phyloP scores from a whole-genome alignment of 2,329 filamentous ascomycete genomes.

The Penicillium sp. region DNA sequence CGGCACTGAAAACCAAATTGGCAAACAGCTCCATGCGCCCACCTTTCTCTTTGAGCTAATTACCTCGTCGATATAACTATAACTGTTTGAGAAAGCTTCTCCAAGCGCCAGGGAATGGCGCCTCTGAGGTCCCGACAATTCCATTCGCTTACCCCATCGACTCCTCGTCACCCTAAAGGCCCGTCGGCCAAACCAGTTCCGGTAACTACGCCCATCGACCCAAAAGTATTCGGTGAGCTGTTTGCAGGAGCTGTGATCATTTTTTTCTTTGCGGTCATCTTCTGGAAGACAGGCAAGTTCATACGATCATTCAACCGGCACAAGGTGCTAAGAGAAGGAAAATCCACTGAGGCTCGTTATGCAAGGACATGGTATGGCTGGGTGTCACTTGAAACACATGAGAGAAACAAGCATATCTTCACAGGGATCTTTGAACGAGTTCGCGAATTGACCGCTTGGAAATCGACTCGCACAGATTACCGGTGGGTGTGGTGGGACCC shows the following conservation, averaged over 20 bases:
- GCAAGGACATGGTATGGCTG: constrained; percentile 45
- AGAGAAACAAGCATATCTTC: constrained; percentile 28
- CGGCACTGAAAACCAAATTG: background rate
- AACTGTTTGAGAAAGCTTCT: background rate
- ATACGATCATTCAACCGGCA: constrained; percentile 36
- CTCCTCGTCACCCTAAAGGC: constrained; percentile 26
- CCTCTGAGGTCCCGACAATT: constrained; percentile 27
- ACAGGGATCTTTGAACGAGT: constrained; percentile 20
- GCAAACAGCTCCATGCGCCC: background rate
- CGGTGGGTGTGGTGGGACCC: constrained; percentile 45
- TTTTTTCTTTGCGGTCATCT: constrained; percentile 37
- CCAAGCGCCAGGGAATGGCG: constrained; percentile 24
- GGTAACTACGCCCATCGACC: constrained; percentile 28
- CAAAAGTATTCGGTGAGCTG: constrained; percentile 32
- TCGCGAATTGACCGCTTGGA: constrained; percentile 33
- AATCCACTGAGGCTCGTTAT: constrained; percentile 32
- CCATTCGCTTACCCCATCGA: constrained; percentile 22
- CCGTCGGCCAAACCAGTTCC: constrained; percentile 12
- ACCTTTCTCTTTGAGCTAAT: background rate
- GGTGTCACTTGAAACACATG: constrained; percentile 33
- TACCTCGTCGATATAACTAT: background rate
- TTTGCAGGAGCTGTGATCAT: constrained; percentile 38
- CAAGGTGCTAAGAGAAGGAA: constrained; percentile 34
- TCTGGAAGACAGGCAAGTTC: constrained; percentile 40
- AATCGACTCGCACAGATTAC: constrained; percentile 35